A percentile compares a stretch with the other conserved stretches of the same genome.
phyloP scores from a whole-genome alignment of 306 rosid genomes.

The Dryas octopetala region DNA sequence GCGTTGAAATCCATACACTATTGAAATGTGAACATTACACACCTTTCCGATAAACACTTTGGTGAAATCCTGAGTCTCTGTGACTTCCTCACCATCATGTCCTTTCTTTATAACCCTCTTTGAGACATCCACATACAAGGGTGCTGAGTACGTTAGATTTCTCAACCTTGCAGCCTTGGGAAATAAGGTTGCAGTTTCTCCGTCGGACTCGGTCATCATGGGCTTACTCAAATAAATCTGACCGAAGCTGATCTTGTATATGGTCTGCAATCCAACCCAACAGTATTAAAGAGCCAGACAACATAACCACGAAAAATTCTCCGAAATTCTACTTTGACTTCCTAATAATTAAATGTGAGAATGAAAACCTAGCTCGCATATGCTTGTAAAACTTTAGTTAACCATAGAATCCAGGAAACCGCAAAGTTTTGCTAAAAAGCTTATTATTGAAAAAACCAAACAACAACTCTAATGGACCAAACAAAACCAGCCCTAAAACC shows the following conservation, averaged over 20 bases:
- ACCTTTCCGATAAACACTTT: slow-evolving; percentile 98
- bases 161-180: slow-evolving; percentile 98
- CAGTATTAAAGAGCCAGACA: slow-evolving; percentile 16
- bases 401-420: neutral
- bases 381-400: neutral
- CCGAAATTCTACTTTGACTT: neutral
- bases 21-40: slow-evolving; percentile 1
- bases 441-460: too few relatives aligned
- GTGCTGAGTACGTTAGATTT: slow-evolving; percentile 92
- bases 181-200: slow-evolving; percentile 93
- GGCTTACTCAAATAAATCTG: slow-evolving; percentile 97
- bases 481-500: neutral
- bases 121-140: slow-evolving; percentile 87
- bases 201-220: slow-evolving; percentile 97
- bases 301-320: neutral
- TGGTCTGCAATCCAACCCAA: slow-evolving; percentile 51
- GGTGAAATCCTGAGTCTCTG: slow-evolving; percentile 92
- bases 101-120: slow-evolving; percentile 93
- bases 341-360: neutral
- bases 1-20: neutral
- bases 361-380: neutral
- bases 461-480: too few relatives aligned
- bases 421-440: neutral
- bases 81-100: slow-evolving; percentile 89
- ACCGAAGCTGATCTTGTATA: slow-evolving; percentile 79